Evolutionary conservation across 768 basidiomycete genomes (phyloP).

Genomic region (Rhizopogon roseolus): DNA sequence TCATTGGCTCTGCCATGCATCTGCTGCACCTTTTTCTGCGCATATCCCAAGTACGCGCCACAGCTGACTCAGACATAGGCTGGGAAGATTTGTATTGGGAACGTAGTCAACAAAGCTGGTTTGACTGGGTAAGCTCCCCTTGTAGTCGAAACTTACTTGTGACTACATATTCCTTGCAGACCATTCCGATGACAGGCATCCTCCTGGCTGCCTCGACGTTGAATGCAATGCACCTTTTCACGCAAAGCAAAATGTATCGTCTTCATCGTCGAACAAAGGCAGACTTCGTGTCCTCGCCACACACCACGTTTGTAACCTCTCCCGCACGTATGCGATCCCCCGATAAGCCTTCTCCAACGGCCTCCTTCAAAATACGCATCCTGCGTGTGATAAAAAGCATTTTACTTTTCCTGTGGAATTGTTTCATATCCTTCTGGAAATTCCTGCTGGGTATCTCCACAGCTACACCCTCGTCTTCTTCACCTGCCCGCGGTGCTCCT

Average conservation of each 20-base stretch:
- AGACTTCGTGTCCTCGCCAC: constrained; percentile 66
- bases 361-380: constrained; percentile 40
- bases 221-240: constrained; percentile 66
- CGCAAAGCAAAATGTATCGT: constrained; percentile 64
- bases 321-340: constrained; percentile 16
- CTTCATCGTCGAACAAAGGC: constrained; percentile 47
- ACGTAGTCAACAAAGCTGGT: constrained; percentile 60
- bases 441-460: constrained; percentile 63
- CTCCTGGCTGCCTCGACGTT: constrained; percentile 49
- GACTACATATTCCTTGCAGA: constrained; percentile 36
- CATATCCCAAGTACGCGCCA: constrained; percentile 47
- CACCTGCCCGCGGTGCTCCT: constrained; percentile 30
- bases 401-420: constrained; percentile 40
- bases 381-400: constrained; percentile 26
- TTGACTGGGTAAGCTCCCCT: constrained; percentile 63
- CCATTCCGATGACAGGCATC: constrained; percentile 55
- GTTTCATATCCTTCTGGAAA: constrained; percentile 53
- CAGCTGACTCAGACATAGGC: constrained; percentile 63
- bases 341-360: constrained; percentile 36
- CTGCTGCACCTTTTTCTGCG: constrained; percentile 63
- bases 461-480: constrained; percentile 30
- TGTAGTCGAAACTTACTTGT: not conserved
- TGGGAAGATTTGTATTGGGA: constrained; percentile 80
- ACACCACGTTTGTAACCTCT: constrained; percentile 61
- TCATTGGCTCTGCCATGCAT: constrained; percentile 63